These are phyloP conservation scores for Citrus trifoliata DNA, from an alignment of 345 rosid species.

Conservation along the genomic window DNA sequence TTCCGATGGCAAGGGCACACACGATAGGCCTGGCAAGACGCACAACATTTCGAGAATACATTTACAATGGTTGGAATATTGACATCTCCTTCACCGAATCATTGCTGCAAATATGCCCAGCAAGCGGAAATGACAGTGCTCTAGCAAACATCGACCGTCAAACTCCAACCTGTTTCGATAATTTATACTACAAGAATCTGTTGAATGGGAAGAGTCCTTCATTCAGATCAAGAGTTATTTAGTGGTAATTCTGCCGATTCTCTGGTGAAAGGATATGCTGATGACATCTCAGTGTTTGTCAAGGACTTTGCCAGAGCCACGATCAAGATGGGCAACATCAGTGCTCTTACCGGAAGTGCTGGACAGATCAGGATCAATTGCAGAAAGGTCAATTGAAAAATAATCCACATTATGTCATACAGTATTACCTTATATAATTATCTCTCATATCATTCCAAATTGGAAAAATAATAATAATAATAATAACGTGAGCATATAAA, in stretches of 20 bases:
- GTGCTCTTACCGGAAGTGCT: conserved; percentile 31
- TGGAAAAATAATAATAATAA: background rate
- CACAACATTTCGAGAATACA: conserved; percentile 16
- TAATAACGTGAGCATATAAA: background rate
- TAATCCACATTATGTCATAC: background rate
- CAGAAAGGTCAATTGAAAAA: conserved; percentile 22
- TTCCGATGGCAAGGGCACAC: conserved; percentile 22
- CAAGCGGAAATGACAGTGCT: conserved; percentile 19
- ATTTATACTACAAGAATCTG: conserved; percentile 29
- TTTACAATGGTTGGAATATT: conserved; percentile 34
- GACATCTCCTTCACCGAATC: conserved; percentile 23
- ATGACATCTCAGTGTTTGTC: conserved; percentile 20
- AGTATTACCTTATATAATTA: no score
- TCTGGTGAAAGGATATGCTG: conserved; percentile 27
- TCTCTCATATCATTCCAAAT: background rate
- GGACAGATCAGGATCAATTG: conserved; percentile 40
- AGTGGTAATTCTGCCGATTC: conserved; percentile 21
- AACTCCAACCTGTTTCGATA: conserved; percentile 25
- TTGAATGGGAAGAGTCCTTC: conserved; percentile 36
- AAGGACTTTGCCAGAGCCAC: conserved; percentile 30
- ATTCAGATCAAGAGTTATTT: conserved; percentile 39
- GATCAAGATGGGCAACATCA: conserved; percentile 44
- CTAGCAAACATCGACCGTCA: conserved; percentile 20
- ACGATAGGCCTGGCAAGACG: conserved; percentile 39
- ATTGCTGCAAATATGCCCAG: conserved; percentile 14